Conservation (phyloP, 768 basidiomycete genomes). For the Russula brevipes region DNA sequence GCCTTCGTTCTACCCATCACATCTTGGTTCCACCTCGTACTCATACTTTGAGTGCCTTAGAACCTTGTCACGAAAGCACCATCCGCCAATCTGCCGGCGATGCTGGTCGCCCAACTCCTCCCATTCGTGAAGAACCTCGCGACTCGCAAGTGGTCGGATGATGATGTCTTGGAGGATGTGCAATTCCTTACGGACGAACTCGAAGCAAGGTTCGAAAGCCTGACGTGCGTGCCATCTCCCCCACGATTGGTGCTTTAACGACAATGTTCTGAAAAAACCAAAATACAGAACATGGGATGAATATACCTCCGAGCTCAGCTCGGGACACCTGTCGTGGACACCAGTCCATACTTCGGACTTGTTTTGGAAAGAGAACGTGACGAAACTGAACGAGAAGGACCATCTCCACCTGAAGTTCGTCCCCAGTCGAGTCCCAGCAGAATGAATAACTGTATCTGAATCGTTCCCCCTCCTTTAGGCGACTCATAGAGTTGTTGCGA, state of each 20-base stretch:
- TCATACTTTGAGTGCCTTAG: constrained; percentile 36
- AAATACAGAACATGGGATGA: constrained; percentile 84
- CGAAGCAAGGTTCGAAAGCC: constrained; percentile 75
- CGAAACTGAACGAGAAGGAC: constrained; percentile 79
- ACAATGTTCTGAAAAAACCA: background rate
- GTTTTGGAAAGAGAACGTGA: constrained; percentile 96
- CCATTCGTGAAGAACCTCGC: constrained; percentile 83
- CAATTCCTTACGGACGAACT: constrained; percentile 84
- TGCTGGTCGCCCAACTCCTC: constrained; percentile 83
- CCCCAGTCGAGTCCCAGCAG: background rate
- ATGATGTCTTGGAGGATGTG: constrained; percentile 90
- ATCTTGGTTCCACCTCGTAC: background rate
- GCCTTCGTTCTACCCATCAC: background rate
- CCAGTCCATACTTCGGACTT: constrained; percentile 95
- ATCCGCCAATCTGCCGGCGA: constrained; percentile 79
- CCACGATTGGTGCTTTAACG: background rate
- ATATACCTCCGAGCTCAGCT: constrained; percentile 84
- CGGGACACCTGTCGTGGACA: constrained; percentile 91
- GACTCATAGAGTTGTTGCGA: constrained; percentile 64
- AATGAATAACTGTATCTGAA: background rate
- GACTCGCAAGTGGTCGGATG: constrained; percentile 87
- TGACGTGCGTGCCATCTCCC: constrained; percentile 61
- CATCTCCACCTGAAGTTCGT: constrained; percentile 75
- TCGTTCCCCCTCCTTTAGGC: constrained; percentile 41
- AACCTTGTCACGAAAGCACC: constrained; percentile 91